phyloP scores from a whole-genome alignment of 2,329 filamentous ascomycete genomes.

The Venturia carpophila region DNA sequence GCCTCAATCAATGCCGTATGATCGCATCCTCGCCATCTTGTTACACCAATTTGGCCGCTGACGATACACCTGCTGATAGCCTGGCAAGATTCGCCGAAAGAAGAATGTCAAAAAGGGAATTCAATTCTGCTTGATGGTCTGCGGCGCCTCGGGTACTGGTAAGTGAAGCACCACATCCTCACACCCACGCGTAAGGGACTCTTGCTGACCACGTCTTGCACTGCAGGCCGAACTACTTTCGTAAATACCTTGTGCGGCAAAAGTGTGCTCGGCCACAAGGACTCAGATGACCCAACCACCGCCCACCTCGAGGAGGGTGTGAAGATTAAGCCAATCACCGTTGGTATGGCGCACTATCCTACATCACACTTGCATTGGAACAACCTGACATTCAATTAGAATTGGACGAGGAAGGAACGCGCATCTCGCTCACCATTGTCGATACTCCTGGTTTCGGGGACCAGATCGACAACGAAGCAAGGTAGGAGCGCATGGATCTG shows the following conservation, averaged over 20 bases:
- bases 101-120: conserved; percentile 99
- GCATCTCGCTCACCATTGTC: conserved; percentile 96
- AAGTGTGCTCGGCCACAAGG: conserved; percentile 82
- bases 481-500: conserved; percentile 46
- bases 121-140: conserved; percentile 99
- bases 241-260: conserved; percentile 99
- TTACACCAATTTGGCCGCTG: conserved; percentile 18
- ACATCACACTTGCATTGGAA: background rate
- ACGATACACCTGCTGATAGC: conserved; percentile 24
- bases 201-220: conserved; percentile 16
- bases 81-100: conserved; percentile 98
- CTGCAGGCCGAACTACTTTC: conserved; percentile 86
- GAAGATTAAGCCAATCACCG: conserved; percentile 96
- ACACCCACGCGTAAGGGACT: background rate
- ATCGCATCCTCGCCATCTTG: conserved; percentile 12
- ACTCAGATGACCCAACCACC: conserved; percentile 79
- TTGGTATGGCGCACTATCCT: conserved; percentile 55
- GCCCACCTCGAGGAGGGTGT: conserved; percentile 95
- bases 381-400: conserved; percentile 39
- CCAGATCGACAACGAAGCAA: conserved; percentile 98
- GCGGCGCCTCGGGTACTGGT: conserved; percentile 97
- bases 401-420: conserved; percentile 95
- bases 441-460: conserved; percentile 98
- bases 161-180: conserved; percentile 33
- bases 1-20: conserved; percentile 18